A percentile compares a stretch with the other conserved stretches of the same genome.
Evolutionary conservation across 2,329 filamentous ascomycete species (phyloP).

Genomic region (Leptodontidium sp.): DNA sequence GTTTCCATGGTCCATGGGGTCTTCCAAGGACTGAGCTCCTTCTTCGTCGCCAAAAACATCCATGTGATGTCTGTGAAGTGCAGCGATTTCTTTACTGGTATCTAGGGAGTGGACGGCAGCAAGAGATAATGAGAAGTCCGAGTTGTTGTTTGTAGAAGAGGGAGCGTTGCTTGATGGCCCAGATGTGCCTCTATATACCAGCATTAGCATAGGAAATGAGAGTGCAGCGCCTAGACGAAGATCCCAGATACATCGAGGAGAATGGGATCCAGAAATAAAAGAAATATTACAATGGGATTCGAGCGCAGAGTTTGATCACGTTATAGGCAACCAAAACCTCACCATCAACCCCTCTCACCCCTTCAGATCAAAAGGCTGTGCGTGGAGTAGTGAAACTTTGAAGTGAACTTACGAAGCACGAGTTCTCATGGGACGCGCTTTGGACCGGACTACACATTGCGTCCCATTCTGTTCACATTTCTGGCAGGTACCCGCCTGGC

Average conservation of each 20-base stretch:
- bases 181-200: conserved; percentile 19
- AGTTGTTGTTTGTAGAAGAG: conserved; percentile 13
- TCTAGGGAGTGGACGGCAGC: conserved; percentile 36
- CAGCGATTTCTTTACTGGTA: conserved; percentile 33
- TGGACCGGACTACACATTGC: conserved; percentile 41
- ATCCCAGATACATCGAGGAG: neutral
- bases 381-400: neutral
- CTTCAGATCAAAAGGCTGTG: neutral
- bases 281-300: neutral
- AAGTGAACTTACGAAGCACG: conserved; percentile 30
- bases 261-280: neutral
- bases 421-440: conserved; percentile 43
- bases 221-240: neutral
- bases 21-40: neutral
- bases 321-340: too few relatives aligned
- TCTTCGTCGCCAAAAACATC: conserved; percentile 37
- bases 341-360: too few relatives aligned
- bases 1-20: neutral
- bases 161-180: conserved; percentile 14
- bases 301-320: too few relatives aligned
- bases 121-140: conserved; percentile 41
- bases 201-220: neutral
- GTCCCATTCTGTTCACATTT: conserved; percentile 41
- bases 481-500: conserved; percentile 37
- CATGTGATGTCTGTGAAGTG: conserved; percentile 39